phyloP scores from a whole-genome alignment of 2,329 filamentous ascomycete species.

The Ciborinia camelliae region DNA sequence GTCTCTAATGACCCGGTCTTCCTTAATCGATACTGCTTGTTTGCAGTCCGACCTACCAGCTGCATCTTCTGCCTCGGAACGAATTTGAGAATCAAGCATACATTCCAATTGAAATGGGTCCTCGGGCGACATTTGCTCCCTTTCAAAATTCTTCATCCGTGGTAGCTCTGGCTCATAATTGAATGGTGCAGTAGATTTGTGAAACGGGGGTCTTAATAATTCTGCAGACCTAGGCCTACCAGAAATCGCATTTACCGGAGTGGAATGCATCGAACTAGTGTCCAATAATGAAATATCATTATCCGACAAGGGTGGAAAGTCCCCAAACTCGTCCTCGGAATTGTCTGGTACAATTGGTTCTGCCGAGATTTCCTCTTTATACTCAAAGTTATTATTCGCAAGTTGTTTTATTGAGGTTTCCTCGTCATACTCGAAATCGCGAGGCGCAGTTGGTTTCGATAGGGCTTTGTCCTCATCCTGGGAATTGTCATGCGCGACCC shows the following conservation, averaged over 20 bases:
- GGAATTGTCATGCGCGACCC: background rate
- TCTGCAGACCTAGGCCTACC: background rate
- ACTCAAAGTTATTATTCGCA: background rate
- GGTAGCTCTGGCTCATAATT: conserved; percentile 8
- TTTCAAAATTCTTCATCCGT: conserved; percentile 11
- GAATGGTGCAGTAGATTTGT: background rate
- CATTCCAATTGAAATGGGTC: background rate
- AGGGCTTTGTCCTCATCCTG: background rate
- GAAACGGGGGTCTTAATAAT: background rate
- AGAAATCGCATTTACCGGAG: background rate
- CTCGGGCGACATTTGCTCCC: background rate
- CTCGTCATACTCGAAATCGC: background rate
- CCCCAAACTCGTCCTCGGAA: conserved; percentile 38
- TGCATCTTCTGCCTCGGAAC: conserved; percentile 8
- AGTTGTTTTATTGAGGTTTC: conserved; percentile 1
- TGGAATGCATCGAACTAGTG: conserved; percentile 1
- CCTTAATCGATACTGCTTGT: background rate
- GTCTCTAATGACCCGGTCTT: background rate
- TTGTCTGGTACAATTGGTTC: conserved; percentile 21
- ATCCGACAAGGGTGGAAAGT: conserved; percentile 36
- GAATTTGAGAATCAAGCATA: conserved; percentile 14
- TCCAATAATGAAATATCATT: conserved; percentile 27
- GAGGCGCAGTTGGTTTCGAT: background rate
- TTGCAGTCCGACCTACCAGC: background rate
- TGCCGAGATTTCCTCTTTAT: background rate